These are phyloP conservation scores for Vitis rupestris DNA, from an alignment of 164 flowering plant genomes.

Conservation along the genomic window DNA sequence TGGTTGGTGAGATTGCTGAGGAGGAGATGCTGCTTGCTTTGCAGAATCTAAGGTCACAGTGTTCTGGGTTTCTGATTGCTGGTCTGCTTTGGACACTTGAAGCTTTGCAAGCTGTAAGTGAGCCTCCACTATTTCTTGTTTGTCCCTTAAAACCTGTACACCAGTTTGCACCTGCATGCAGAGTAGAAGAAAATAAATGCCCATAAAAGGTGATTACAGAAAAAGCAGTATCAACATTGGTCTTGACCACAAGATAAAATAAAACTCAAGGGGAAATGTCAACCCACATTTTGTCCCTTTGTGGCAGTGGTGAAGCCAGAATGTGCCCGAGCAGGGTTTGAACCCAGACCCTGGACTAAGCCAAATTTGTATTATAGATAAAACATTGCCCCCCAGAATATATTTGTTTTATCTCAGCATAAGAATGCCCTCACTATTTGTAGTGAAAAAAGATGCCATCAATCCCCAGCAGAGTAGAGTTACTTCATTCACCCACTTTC, in stretches of 20 bases:
- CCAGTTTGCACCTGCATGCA: constrained; percentile 68
- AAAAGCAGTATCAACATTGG: too few relatives aligned
- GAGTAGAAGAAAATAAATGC: not conserved
- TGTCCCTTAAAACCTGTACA: constrained; percentile 67
- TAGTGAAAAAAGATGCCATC: too few relatives aligned
- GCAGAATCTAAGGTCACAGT: constrained; percentile 34
- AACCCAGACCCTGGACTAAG: too few relatives aligned
- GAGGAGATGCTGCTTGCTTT: constrained; percentile 49
- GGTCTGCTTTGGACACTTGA: constrained; percentile 51
- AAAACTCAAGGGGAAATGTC: not conserved
- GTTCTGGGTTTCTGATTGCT: constrained; percentile 41
- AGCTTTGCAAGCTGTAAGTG: constrained; percentile 62
- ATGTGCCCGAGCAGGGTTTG: too few relatives aligned
- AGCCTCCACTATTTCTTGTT: constrained; percentile 76
- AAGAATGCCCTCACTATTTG: too few relatives aligned
- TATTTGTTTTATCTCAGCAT: too few relatives aligned
- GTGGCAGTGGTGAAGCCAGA: too few relatives aligned
- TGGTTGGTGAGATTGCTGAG: constrained; percentile 45
- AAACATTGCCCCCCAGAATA: too few relatives aligned
- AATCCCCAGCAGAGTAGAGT: too few relatives aligned
- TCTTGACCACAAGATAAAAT: not conserved
- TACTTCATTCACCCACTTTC: too few relatives aligned
- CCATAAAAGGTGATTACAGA: not conserved
- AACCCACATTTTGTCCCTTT: too few relatives aligned
- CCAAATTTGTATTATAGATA: too few relatives aligned